A percentile compares a stretch with the other conserved stretches of the same genome.
Conservation (phyloP, 768 basidiomycete genomes). For the Gautieria morchelliformis region DNA sequence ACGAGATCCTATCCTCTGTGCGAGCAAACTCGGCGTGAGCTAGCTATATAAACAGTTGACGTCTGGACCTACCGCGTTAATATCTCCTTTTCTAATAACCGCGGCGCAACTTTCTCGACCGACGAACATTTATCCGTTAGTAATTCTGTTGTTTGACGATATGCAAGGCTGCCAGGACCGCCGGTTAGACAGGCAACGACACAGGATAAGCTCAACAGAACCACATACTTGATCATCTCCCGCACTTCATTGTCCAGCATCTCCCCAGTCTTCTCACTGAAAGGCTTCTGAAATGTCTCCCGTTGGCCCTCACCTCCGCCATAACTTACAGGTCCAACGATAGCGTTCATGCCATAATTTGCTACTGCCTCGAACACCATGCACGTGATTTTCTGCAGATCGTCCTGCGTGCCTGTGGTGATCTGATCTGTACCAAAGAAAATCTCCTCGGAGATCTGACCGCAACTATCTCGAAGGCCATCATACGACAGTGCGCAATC, state of each 20-base stretch:
- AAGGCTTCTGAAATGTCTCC: conserved; percentile 92
- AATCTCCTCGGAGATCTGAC: conserved; percentile 96
- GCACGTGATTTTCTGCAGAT: conserved; percentile 93
- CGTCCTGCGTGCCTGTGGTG: conserved; percentile 97
- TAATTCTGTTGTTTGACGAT: conserved; percentile 72
- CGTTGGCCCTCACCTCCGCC: conserved; percentile 75
- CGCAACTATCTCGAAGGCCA: too few relatives aligned
- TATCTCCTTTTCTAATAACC: conserved; percentile 91
- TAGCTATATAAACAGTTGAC: background rate
- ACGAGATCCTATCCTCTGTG: conserved; percentile 80
- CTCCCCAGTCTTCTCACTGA: conserved; percentile 95
- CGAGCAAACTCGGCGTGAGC: conserved; percentile 8
- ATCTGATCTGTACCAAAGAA: conserved; percentile 90
- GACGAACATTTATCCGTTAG: conserved; percentile 74
- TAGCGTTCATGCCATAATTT: conserved; percentile 94
- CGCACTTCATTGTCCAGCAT: conserved; percentile 86
- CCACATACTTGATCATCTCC: conserved; percentile 80
- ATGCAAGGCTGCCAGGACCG: conserved; percentile 45
- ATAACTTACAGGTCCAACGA: conserved; percentile 94
- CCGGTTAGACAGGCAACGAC: background rate
- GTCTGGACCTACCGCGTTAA: conserved; percentile 63
- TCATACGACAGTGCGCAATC: too few relatives aligned
- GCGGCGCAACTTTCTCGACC: conserved; percentile 88
- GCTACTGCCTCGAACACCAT: conserved; percentile 96
- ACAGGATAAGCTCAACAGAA: background rate